Evolutionary conservation across 2,329 filamentous ascomycete genomes (phyloP), one percentile per base, ranked within the genome.

Genomic region (Amphichorda felina): DNA sequence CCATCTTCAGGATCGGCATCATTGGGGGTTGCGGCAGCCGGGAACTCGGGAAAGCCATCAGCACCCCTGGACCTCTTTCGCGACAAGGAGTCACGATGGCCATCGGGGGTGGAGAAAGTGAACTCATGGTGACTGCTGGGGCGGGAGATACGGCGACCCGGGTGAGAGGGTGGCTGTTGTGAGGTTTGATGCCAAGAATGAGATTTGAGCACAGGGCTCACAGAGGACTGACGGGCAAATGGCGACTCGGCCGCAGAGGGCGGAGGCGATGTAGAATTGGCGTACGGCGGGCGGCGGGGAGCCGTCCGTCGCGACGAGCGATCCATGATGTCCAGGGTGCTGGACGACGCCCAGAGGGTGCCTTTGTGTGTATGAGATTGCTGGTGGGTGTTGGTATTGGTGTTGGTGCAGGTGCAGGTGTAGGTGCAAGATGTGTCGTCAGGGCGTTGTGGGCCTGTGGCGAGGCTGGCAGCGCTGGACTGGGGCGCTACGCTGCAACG

Each of bases 1-100:
- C 61, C 56, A 16, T 70, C 67, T 30, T 66, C 64, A n/a, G 61
- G 59, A 11, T 54, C 60, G 14, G 34, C 26, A 26, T 30, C 30
- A 31, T 32, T 21, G 17, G 32, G 36, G 22, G 35, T 28, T 8
- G 30, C 19, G 33, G 33, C n/a, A 18, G 16, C 33, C 22, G 31
- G 13, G 8, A 19, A 27, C n/a, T 28, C 15, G 30, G 15, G 7
- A 29, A n/a, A 6, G 27, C 8, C 22, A 22, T 35, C 33, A 28
- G 11, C 22, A 5, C 10, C 16, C 22, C 14, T 18, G 4, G 33
- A 27, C 22, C 10, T 35, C 22, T 19, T 25, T 9, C 33, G 55
- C 54, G 35, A 57, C 51, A n/a, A 55, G 11, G 31, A 25, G 19
- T 33, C 31, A 21, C 18, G 19, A n/a, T 21, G 18, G 14, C 15